Base-by-base conservation (phyloP, 1,284 basidiomycete genomes). In the Sporisorium graminicola region DNA sequence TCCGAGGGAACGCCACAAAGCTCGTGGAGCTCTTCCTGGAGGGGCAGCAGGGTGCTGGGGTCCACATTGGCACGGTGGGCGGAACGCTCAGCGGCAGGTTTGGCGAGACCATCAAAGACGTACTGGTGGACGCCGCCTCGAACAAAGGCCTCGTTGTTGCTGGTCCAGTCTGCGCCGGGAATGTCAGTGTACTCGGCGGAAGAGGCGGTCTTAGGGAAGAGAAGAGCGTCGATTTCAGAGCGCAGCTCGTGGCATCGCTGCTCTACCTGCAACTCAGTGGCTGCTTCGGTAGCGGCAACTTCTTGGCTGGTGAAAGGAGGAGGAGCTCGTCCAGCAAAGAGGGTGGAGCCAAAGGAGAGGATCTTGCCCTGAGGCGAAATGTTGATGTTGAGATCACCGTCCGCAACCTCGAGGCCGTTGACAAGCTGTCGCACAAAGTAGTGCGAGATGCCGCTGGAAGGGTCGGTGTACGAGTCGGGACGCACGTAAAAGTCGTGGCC, bases 391-490 rank as follows among this genome's bases (percentile, higher is more conserved):
- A 81, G 70, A 59, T 78, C 78, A 53, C 66, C 78, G 42, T 81
- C 79, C 27, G 70, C 73, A 1, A 81, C 77, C 42, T 76, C 66
- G 46, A 81, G 62, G 8, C 80, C 80, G 47, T 81, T 77, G 61
- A 81, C 63, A 42, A 68, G 63, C 62, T 81, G 80, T 35, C 76
- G 77, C 29, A 81, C 49, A 51, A 69, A 81, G 69, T 75, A 74
- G 66, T 78, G 70, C 47, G 65, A 74, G 49, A 81, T 69, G 22
- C 78, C 80, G 43, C 75, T 75, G 24, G 59, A 61, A 7, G 65
- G 60, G 26, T 81, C 80, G 26, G 74, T 73, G 74, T 81, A 81
- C n/a, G 76, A 78, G 56, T 81, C 80, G 37, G 69, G 68, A 20
- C 78, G 64, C 22, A 81, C 65, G 70, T 70, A 74, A n/a, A 81